Conservation (phyloP, 108 stramenopile species). For the Nannochloropsis oceanica region DNA sequence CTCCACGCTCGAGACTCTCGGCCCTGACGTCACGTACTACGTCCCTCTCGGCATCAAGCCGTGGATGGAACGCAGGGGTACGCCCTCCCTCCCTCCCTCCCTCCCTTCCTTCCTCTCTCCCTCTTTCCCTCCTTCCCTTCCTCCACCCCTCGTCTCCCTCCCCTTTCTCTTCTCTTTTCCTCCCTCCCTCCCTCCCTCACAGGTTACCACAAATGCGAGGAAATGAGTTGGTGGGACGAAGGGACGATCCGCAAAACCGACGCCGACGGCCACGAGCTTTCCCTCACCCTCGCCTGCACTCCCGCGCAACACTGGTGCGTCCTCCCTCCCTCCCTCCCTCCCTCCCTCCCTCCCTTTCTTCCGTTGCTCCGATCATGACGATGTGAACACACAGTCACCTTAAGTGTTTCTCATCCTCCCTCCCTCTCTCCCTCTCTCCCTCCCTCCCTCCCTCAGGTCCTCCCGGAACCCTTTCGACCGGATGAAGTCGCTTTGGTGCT, state of each 20-base stretch:
- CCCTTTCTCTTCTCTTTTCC: neutral
- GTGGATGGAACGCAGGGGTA: neutral
- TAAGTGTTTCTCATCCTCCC: too few species aligned
- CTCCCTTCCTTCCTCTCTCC: neutral
- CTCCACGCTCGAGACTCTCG: constrained; percentile 11
- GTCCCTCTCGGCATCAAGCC: constrained; percentile 12
- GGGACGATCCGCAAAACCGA: neutral
- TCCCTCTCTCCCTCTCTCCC: too few species aligned
- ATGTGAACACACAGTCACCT: too few species aligned
- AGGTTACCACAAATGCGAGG: constrained; percentile 41
- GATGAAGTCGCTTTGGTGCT: too few species aligned
- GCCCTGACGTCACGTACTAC: constrained; percentile 17
- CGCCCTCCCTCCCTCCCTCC: neutral
- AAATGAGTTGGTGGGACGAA: constrained; percentile 79
- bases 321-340: too few species aligned
- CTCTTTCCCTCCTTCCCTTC: neutral
- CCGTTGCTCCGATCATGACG: too few species aligned
- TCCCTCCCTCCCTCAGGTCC: too few species aligned
- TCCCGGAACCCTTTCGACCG: too few species aligned
- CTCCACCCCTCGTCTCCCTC: neutral
- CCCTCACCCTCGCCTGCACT: too few species aligned
- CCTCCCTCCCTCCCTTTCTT: too few species aligned
- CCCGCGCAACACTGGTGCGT: too few species aligned
- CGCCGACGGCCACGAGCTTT: too few species aligned
- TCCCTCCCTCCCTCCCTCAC: neutral